Base-by-base conservation (phyloP, 2,329 filamentous ascomycete genomes). In the Colletotrichum sojae region DNA sequence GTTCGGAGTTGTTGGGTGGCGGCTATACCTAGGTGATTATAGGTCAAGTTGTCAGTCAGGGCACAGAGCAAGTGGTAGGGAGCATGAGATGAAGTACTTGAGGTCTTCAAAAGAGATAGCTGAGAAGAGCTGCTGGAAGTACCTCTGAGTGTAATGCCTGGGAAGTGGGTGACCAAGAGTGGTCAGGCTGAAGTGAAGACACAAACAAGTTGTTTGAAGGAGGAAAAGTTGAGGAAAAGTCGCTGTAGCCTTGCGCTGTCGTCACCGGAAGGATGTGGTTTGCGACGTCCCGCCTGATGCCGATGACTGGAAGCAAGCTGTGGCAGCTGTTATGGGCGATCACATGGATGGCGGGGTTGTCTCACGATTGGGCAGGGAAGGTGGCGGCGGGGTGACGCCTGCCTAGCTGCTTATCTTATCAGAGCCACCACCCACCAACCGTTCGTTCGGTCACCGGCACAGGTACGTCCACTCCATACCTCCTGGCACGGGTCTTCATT, bases 271-370 rank as follows among this genome's bases (percentile, higher is more conserved):
- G 53, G 64, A 67, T 70, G 67, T 67, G 64, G 58, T 55, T 36
- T 36, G 40, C 36, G 55, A 64, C 40, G 49, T 70, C 64, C 68
- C 64, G 68, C 68, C 64, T 69, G 68, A 70, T 70, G 59, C 49
- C 27, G 52, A 43, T 68, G 63, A 63, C 52, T 70, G 45, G 63
- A 56, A 69, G 55, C 51, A 48, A 68, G 67, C 67, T 70, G 52
- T 70, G 69, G 52, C 69, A 71, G 69, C 70, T 70, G 55, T 60
- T 63, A 63, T 27, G 52, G 59, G 59, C 69, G 71, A 72, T 72
- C 71, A 72, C 71, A 71, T 71, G 70, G 68, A 71, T 71, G 69
- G 71, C 71, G 71, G 71, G 71, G 71, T 72, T 71, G 71, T 66
- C 71, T 72, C 68, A 72, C 69, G 57, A 69, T 65, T 66, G 71